Conservation (phyloP, 139 green algal species). For the Gonium pectorale region DNA sequence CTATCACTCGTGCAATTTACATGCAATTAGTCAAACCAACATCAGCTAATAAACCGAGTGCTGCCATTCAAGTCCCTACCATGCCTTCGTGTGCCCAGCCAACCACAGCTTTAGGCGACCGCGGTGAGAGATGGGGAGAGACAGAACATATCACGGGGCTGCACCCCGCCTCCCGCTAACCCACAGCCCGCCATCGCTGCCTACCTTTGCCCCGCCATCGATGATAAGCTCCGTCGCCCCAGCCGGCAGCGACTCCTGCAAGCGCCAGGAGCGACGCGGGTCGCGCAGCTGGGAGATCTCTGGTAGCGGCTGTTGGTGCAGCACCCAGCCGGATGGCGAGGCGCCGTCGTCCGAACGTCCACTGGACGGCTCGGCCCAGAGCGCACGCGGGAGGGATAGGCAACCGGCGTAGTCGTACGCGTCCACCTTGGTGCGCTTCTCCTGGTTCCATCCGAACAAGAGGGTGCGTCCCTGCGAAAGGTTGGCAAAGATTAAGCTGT, state of each 20-base stretch:
- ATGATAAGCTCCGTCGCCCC: not conserved
- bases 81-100: no score
- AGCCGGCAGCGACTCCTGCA: slow-evolving; percentile 14
- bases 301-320: slow-evolving; percentile 55
- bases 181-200: not conserved
- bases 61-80: no score
- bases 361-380: slow-evolving; percentile 56
- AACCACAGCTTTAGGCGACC: no score
- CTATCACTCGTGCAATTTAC: no score
- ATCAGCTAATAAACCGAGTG: no score
- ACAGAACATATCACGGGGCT: no score
- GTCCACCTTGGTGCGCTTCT: slow-evolving; percentile 74
- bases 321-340: not conserved
- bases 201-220: slow-evolving; percentile 11
- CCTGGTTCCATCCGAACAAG: slow-evolving; percentile 91
- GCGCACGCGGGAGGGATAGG: slow-evolving; percentile 78
- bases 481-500: slow-evolving; percentile 37
- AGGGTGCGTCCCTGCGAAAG: slow-evolving; percentile 74
- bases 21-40: no score
- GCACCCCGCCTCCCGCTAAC: no score
- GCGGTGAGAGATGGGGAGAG: no score
- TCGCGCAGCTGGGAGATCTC: slow-evolving; percentile 52
- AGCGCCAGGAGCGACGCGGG: slow-evolving; percentile 27
- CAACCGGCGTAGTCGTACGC: slow-evolving; percentile 88
- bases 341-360: not conserved